Evolutionary conservation across 768 basidiomycete genomes (phyloP), one percentile per base, ranked within the genome.

Genomic region (Heimioporus sp.): DNA sequence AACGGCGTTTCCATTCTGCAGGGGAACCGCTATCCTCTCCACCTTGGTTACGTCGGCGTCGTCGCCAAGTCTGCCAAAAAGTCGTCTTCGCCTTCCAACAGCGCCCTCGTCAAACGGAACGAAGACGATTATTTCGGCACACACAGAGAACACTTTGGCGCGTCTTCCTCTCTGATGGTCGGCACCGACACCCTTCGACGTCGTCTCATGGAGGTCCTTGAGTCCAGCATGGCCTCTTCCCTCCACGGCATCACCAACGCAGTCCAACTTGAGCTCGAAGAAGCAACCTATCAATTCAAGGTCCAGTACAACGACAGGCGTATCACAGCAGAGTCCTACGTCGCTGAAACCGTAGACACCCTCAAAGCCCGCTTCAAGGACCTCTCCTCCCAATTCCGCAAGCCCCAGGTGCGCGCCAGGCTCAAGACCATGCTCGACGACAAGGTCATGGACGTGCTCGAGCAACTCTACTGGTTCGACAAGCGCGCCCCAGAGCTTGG

Each of bases 201-300:
- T 31, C 82, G 92, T 51, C 79, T 99, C 28, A 98, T 98, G 96
- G 91, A 97, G 60, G 96, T 98, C 6, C 78, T 99, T 51, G 97
- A 99, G 68, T 92, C 92, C 12, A 94, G 91, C 34, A 99, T 99
- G 97, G 90, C 94, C 0, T 90, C 90, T 2, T 94, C 93, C 35
- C 78, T 99, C 5, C 94, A 98, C 62, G 86, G 91, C 2, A 98
- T 99, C 68, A 91, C 92, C 52, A 98, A 98, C 70, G 93, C 93
- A 3, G 97, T 98, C 10, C 93, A 97, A 62, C 82, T 98, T 36
- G 97, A 99, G 67, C 78, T 99, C 10, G 97, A 99, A 70, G 97
- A 98, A 63, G 86, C 97, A 3, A 87, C 86, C 12, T 99, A 99
- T 68, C 97, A 98, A 69, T 99, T 99, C 82, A 99, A 99, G 72